Evolutionary conservation across 192 early-diverging fungal species (phyloP).

Genomic region (Backusella parvicylindrica): DNA sequence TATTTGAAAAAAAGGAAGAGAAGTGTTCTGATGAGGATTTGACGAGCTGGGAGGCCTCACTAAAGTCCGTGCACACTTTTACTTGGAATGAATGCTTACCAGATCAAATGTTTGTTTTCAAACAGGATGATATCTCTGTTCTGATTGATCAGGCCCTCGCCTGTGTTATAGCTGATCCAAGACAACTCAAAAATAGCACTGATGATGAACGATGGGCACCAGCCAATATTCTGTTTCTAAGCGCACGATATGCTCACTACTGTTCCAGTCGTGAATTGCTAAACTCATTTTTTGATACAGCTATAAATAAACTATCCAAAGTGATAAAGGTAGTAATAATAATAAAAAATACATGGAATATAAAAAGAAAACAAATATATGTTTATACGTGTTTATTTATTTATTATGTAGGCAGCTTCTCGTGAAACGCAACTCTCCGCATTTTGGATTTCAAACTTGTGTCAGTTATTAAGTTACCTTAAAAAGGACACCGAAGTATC

Average conservation of each 20-base stretch:
- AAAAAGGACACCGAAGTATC: slow-evolving; percentile 78
- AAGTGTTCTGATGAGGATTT: slow-evolving; percentile 1
- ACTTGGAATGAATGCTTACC: slow-evolving; percentile 77
- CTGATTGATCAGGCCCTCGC: slow-evolving; percentile 70
- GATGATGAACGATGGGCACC: slow-evolving; percentile 61
- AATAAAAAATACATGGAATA: neutral
- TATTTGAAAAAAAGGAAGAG: neutral
- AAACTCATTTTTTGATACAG: slow-evolving; percentile 59
- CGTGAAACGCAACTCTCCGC: slow-evolving; percentile 47
- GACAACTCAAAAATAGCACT: slow-evolving; percentile 52
- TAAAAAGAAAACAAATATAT: neutral
- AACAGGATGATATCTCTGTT: slow-evolving; percentile 58
- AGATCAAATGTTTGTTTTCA: slow-evolving; percentile 96
- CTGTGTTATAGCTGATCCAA: slow-evolving; percentile 48
- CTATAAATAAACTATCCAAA: slow-evolving; percentile 53
- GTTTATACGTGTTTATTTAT: neutral
- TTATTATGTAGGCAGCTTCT: slow-evolving; percentile 32
- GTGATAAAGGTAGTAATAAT: slow-evolving; percentile 43
- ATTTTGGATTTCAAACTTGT: slow-evolving; percentile 85
- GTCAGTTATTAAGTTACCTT: slow-evolving; percentile 77
- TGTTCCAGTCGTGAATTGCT: slow-evolving; percentile 70
- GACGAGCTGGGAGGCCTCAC: neutral
- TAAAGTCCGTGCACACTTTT: slow-evolving; percentile 44
- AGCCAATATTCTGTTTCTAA: slow-evolving; percentile 85
- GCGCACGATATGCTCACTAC: slow-evolving; percentile 85